A percentile compares a stretch with the other conserved stretches of the same genome.
Evolutionary conservation across 2,329 filamentous ascomycete genomes (phyloP).

Genomic region (Venturia carpophila): DNA sequence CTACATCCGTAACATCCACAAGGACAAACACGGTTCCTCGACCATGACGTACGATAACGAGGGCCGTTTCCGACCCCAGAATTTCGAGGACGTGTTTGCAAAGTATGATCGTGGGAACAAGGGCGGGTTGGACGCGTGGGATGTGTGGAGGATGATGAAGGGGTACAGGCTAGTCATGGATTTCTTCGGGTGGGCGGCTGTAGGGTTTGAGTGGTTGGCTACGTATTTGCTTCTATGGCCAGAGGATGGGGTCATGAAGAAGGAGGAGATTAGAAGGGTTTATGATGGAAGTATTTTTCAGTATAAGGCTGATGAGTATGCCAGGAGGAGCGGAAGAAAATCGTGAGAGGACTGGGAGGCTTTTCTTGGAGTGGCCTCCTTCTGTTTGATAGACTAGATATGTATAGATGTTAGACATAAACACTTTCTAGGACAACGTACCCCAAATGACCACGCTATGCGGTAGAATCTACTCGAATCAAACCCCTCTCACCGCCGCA

Average conservation of each 20-base stretch:
- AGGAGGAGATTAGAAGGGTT: conserved; percentile 49
- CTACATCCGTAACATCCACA: conserved; percentile 34
- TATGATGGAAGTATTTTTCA: conserved; percentile 49
- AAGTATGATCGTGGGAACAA: conserved; percentile 35
- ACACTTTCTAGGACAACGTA: not conserved
- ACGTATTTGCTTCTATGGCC: conserved; percentile 49
- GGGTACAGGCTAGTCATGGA: conserved; percentile 37
- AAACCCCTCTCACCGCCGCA: too few relatives aligned
- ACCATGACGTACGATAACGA: conserved; percentile 39
- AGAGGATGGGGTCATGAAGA: conserved; percentile 47
- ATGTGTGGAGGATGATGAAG: conserved; percentile 33
- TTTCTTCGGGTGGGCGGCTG: conserved; percentile 40
- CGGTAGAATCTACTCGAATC: too few relatives aligned
- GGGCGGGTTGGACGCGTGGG: conserved; percentile 34
- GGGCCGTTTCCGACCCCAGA: conserved; percentile 39
- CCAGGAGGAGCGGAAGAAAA: conserved; percentile 12
- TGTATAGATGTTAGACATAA: not conserved
- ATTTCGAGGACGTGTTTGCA: conserved; percentile 42
- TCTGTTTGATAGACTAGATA: not conserved
- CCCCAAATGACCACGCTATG: not conserved
- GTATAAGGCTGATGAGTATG: conserved; percentile 32
- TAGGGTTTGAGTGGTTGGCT: conserved; percentile 42
- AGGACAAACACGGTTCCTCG: conserved; percentile 39
- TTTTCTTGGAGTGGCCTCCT: not conserved
- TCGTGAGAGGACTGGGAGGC: not conserved